Percentiles rank a stretch among this genome's conserved stretches.
Evolutionary conservation across 2,329 filamentous ascomycete species (phyloP).

Genomic region (Cadophora sp.): DNA sequence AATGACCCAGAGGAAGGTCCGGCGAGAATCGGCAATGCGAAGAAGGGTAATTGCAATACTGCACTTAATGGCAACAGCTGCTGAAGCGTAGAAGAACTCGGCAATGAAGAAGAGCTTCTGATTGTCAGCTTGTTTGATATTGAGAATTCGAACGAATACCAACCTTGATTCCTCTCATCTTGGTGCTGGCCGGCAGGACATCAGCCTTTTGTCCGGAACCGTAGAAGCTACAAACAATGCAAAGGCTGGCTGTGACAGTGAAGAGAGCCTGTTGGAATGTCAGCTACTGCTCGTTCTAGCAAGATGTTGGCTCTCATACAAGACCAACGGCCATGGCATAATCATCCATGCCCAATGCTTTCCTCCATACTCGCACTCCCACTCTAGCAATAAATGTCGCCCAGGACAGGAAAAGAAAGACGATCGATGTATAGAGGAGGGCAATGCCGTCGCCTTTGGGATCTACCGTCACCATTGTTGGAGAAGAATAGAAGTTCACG

Average conservation of each 20-base stretch:
- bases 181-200: constrained; percentile 25
- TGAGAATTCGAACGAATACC: neutral
- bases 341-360: constrained; percentile 41
- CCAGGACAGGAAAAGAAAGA: constrained; percentile 39
- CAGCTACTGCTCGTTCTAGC: neutral
- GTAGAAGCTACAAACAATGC: constrained; percentile 41
- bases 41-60: constrained; percentile 44
- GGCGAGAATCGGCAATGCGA: constrained; percentile 43
- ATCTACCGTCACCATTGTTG: constrained; percentile 35
- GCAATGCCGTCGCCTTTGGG: constrained; percentile 38
- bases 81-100: constrained; percentile 48
- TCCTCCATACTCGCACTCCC: constrained; percentile 39
- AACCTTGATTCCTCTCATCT: constrained; percentile 37
- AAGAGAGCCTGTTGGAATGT: constrained; percentile 37
- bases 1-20: constrained; percentile 40
- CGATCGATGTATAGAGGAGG: constrained; percentile 38
- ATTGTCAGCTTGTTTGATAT: constrained; percentile 19
- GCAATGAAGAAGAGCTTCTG: constrained; percentile 47
- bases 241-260: constrained; percentile 38
- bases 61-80: constrained; percentile 42
- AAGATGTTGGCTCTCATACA: constrained; percentile 30
- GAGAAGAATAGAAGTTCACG: neutral
- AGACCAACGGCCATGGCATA: constrained; percentile 39
- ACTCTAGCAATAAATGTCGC: constrained; percentile 34
- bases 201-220: constrained; percentile 40